Conservation (phyloP, 768 basidiomycete species). For the Multifurca ochricompacta region DNA sequence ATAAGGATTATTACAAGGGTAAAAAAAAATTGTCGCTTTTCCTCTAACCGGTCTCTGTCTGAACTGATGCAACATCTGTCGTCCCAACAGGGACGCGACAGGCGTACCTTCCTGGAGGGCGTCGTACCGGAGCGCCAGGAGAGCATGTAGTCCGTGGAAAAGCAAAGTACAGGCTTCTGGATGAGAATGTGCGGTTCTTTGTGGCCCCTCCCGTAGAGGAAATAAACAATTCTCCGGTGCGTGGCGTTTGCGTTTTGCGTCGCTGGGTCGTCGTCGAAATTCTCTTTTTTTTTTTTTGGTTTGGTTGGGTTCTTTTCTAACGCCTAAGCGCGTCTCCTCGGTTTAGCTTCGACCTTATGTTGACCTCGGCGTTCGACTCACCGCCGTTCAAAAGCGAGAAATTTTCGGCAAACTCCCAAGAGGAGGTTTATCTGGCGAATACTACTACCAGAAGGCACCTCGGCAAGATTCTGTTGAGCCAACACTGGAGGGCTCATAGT, state of each 20-base stretch:
- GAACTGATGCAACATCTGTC: neutral
- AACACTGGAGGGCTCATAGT: neutral
- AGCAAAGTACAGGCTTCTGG: conserved; percentile 72
- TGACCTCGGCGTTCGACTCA: conserved; percentile 35
- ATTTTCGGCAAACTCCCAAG: conserved; percentile 30
- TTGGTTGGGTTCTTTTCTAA: no score
- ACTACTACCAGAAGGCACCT: conserved; percentile 27
- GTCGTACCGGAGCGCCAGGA: conserved; percentile 83
- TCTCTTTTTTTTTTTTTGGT: no score
- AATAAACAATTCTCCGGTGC: conserved; percentile 49
- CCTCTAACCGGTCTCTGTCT: no score
- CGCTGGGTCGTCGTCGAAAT: no score
- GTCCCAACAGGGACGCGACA: conserved; percentile 68
- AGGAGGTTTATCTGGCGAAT: conserved; percentile 28
- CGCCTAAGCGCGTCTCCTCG: no score
- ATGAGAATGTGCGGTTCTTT: conserved; percentile 77
- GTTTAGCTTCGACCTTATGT: conserved; percentile 68
- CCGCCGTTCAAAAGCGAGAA: conserved; percentile 23
- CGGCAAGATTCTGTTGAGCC: conserved; percentile 7
- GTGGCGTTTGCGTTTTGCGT: conserved; percentile 24
- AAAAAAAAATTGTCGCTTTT: conserved; percentile 2
- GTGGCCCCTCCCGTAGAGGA: conserved; percentile 70
- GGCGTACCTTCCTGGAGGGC: conserved; percentile 74
- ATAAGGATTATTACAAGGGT: conserved; percentile 99
- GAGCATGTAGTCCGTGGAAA: conserved; percentile 71